These are phyloP conservation scores for Leishmania major DNA, from an alignment of 208 protist genomes.

Conservation along the genomic window DNA sequence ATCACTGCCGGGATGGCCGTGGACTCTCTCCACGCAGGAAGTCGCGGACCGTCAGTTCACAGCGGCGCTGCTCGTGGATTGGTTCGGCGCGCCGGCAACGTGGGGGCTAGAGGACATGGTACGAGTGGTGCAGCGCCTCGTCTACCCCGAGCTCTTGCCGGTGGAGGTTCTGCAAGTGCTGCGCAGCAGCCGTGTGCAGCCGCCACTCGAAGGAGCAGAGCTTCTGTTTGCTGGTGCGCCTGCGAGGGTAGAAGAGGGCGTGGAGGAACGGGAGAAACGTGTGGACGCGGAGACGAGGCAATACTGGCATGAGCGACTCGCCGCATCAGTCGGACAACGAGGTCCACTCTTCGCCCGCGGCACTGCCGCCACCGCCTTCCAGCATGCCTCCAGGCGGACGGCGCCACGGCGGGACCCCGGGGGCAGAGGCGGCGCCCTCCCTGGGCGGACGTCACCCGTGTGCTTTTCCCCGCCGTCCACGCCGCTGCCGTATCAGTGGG, in stretches of 20 bases:
- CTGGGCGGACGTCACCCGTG: background rate
- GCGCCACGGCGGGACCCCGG: background rate
- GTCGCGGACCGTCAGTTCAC: conserved; percentile 12
- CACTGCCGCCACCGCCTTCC: background rate
- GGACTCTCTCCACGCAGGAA: conserved; percentile 5
- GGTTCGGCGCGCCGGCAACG: background rate
- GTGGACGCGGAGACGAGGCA: background rate
- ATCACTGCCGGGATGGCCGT: background rate
- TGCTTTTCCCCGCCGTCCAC: too few relatives aligned
- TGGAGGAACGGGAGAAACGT: background rate
- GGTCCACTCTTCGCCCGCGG: background rate
- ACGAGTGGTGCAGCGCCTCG: conserved; percentile 10
- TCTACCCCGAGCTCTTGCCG: conserved; percentile 14
- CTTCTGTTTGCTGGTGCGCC: background rate
- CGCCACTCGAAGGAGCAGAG: conserved; percentile 20
- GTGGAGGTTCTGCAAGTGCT: conserved; percentile 8
- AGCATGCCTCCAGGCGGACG: background rate
- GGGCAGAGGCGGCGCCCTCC: background rate
- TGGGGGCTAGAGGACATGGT: conserved; percentile 19
- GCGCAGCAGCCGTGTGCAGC: conserved; percentile 14
- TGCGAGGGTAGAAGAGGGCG: background rate
- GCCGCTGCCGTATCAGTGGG: background rate
- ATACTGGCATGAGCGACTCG: conserved; percentile 26
- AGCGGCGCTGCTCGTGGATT: conserved; percentile 8
- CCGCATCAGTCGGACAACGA: background rate